Evolutionary conservation across 116 monocot species (phyloP).

Genomic region (Trichopus zeylanicus): DNA sequence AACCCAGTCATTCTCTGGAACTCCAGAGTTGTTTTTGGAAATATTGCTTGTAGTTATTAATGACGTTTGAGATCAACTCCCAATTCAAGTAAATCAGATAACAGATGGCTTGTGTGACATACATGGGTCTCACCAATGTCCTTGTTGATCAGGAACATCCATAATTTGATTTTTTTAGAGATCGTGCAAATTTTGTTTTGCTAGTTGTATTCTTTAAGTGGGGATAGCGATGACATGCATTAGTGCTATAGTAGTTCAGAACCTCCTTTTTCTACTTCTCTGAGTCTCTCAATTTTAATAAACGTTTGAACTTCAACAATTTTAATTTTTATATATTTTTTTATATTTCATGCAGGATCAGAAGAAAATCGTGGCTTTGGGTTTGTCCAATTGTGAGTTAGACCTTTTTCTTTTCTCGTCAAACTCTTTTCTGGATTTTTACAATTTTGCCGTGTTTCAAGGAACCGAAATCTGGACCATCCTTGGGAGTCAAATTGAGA

Average conservation of each 20-base stretch:
- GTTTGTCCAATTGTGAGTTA: constrained; percentile 84
- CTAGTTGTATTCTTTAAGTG: neutral
- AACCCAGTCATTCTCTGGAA: too few relatives aligned
- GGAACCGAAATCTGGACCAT: neutral
- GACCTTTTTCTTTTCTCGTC: neutral
- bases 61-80: too few relatives aligned
- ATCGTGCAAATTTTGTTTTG: neutral
- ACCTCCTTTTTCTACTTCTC: constrained; percentile 1
- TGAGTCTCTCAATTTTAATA: neutral
- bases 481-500: too few relatives aligned
- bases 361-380: constrained; percentile 70
- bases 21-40: too few relatives aligned
- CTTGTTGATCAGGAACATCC: too few relatives aligned
- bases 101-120: too few relatives aligned
- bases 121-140: too few relatives aligned
- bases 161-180: too few relatives aligned
- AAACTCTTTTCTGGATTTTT: neutral
- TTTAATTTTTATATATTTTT: neutral
- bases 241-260: neutral
- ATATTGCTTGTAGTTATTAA: too few relatives aligned
- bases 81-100: too few relatives aligned
- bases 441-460: neutral
- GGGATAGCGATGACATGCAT: neutral
- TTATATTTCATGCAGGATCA: constrained; percentile 35
- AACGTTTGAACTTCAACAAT: neutral